Evolutionary conservation across 371 early-diverging fungal species (phyloP).

Genomic region (Mortierella sp.): DNA sequence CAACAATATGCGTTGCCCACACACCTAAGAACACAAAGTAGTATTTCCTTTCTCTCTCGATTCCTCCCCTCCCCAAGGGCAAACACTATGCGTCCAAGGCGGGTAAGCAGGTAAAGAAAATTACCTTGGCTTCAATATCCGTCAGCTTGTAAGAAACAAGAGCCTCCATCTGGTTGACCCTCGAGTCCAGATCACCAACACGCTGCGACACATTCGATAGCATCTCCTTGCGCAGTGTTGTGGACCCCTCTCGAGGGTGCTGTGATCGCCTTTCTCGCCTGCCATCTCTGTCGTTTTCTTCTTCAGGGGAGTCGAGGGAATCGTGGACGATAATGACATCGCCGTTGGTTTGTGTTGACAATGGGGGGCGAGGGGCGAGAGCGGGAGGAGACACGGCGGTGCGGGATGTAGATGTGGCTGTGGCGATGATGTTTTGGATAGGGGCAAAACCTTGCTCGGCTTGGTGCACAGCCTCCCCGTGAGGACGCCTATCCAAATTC

Average conservation of each 20-base stretch:
- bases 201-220: conserved; percentile 29
- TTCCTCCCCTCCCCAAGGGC: no score
- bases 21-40: no score
- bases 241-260: conserved; percentile 10
- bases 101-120: no score
- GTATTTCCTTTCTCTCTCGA: no score
- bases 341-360: background rate
- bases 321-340: background rate
- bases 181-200: conserved; percentile 34
- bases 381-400: background rate
- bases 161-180: conserved; percentile 41
- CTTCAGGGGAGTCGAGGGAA: background rate
- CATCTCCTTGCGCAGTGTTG: conserved; percentile 28
- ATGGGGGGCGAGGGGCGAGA: background rate
- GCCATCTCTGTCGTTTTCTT: background rate
- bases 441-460: background rate
- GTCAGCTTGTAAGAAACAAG: conserved; percentile 37
- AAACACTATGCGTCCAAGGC: no score
- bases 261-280: conserved; percentile 8
- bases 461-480: background rate
- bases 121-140: conserved; percentile 50
- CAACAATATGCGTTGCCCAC: background rate
- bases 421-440: background rate
- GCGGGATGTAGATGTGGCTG: background rate
- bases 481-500: background rate